These are phyloP conservation scores for Coprinopsis sp. DNA, from an alignment of 768 basidiomycete genomes.

Conservation along the genomic window DNA sequence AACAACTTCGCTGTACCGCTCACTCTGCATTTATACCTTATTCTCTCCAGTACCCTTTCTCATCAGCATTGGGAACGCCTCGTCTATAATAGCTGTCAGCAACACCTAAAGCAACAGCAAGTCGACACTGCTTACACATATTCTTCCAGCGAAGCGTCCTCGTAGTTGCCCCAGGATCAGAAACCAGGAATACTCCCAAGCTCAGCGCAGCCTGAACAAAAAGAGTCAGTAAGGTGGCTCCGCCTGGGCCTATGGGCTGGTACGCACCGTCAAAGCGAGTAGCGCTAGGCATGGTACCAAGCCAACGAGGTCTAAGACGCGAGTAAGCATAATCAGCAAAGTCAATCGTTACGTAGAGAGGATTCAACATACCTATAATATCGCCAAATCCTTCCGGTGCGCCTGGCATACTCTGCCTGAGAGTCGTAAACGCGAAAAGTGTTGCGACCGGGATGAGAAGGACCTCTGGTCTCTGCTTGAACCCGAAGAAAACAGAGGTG, in stretches of 20 bases:
- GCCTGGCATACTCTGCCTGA: slow-evolving; percentile 22
- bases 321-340: background rate
- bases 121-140: background rate
- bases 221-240: background rate
- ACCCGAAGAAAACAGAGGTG: slow-evolving; percentile 23
- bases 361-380: slow-evolving; percentile 11
- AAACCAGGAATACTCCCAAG: background rate
- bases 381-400: slow-evolving; percentile 23
- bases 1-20: too few relatives aligned
- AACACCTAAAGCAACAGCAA: background rate
- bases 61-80: background rate
- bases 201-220: background rate
- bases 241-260: background rate
- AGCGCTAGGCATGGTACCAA: slow-evolving; percentile 20
- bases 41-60: too few relatives aligned
- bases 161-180: background rate
- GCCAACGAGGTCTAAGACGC: slow-evolving; percentile 18
- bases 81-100: background rate
- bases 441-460: slow-evolving; percentile 25
- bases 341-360: background rate
- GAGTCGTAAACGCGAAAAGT: slow-evolving; percentile 21
- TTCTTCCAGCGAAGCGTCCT: background rate
- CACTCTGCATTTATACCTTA: too few relatives aligned
- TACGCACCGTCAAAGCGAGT: slow-evolving; percentile 19
- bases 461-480: slow-evolving; percentile 19